Evolutionary conservation across 768 basidiomycete genomes (phyloP).

Genomic region (Amanita exitialis): DNA sequence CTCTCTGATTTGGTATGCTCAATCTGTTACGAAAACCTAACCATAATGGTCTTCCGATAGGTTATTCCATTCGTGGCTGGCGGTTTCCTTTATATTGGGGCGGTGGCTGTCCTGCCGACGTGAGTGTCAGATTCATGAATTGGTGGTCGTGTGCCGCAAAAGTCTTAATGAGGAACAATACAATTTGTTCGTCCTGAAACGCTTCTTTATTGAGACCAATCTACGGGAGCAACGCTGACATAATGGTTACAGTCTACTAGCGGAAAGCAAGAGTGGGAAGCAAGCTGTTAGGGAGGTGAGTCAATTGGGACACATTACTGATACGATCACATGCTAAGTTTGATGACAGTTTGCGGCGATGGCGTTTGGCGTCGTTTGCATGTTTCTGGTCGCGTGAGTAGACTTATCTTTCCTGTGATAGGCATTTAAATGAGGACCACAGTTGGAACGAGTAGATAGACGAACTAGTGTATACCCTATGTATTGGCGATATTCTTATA

Average conservation of each 20-base stretch:
- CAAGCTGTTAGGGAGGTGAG: conserved; percentile 88
- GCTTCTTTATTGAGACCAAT: not conserved
- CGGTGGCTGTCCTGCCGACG: conserved; percentile 87
- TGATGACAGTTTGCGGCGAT: conserved; percentile 75
- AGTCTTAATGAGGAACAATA: not conserved
- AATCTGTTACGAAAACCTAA: conserved; percentile 8
- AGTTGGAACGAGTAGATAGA: conserved; percentile 71
- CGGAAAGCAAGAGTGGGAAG: conserved; percentile 78
- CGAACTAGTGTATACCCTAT: not conserved
- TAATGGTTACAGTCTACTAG: conserved; percentile 47
- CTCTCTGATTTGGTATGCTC: conserved; percentile 69
- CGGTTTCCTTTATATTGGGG: conserved; percentile 90
- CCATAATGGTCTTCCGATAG: conserved; percentile 24
- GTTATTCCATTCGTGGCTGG: conserved; percentile 87
- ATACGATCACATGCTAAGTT: not conserved
- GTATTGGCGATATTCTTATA: not conserved
- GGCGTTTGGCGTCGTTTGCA: conserved; percentile 84
- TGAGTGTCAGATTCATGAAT: conserved; percentile 27
- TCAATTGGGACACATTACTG: conserved; percentile 2
- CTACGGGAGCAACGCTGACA: not conserved
- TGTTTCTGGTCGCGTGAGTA: conserved; percentile 87
- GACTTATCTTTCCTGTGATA: conserved; percentile 5
- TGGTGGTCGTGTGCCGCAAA: conserved; percentile 2
- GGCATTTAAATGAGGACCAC: not conserved
- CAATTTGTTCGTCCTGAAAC: not conserved